phyloP scores from a whole-genome alignment of 2,329 filamentous ascomycete species.

The Paraphoma chrysanthemicola region DNA sequence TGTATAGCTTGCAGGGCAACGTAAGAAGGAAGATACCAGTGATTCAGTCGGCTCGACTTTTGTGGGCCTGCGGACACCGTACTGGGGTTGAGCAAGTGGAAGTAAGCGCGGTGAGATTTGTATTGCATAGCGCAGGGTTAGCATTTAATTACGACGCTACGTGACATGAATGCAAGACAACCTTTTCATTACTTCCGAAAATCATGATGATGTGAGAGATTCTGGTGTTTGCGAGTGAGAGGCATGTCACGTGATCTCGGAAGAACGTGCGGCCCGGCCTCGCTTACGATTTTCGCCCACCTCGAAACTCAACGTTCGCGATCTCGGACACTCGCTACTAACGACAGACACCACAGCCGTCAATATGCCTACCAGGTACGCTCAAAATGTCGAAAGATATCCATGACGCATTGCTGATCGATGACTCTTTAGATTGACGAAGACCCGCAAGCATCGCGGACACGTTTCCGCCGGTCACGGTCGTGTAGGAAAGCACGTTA shows the following conservation, averaged over 20 bases:
- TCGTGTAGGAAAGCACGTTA: conserved; percentile 91
- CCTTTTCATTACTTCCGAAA: background rate
- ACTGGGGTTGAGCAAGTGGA: conserved; percentile 42
- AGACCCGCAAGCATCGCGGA: conserved; percentile 69
- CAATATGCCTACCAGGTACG: conserved; percentile 42
- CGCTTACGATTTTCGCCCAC: conserved; percentile 24
- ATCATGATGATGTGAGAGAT: background rate
- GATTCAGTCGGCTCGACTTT: conserved; percentile 44
- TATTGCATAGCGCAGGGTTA: conserved; percentile 38
- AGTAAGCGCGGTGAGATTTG: conserved; percentile 9
- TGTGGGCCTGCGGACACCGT: conserved; percentile 49
- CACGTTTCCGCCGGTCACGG: conserved; percentile 98
- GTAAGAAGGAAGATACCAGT: conserved; percentile 69
- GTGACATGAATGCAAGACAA: conserved; percentile 7
- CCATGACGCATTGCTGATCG: background rate
- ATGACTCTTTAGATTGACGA: conserved; percentile 21
- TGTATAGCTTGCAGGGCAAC: conserved; percentile 65
- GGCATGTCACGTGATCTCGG: conserved; percentile 6
- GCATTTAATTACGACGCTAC: conserved; percentile 11
- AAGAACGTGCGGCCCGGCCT: conserved; percentile 12
- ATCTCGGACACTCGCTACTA: conserved; percentile 28
- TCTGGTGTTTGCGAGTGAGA: background rate
- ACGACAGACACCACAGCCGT: conserved; percentile 31
- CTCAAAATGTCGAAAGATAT: background rate
- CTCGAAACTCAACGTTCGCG: conserved; percentile 9